These are phyloP conservation scores for Chlorencoelia australis DNA, from an alignment of 2,329 filamentous ascomycete species.

Conservation along the genomic window DNA sequence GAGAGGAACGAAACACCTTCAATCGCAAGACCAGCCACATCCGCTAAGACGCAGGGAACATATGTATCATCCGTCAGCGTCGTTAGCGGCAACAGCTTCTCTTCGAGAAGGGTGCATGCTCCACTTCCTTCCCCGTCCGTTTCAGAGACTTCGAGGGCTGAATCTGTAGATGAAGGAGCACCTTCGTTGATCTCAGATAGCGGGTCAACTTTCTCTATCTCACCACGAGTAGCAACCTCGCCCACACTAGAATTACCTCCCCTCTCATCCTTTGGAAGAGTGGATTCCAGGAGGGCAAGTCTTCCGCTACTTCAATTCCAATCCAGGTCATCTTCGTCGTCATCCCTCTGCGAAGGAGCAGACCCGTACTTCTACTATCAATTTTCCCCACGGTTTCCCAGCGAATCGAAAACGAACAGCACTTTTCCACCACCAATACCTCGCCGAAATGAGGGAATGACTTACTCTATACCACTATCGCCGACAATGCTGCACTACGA, in stretches of 20 bases:
- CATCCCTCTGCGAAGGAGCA: constrained; percentile 19
- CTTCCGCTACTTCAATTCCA: constrained; percentile 22
- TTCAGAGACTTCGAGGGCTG: constrained; percentile 49
- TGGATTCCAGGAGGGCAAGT: constrained; percentile 20
- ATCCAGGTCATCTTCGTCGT: constrained; percentile 7
- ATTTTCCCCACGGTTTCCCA: constrained; percentile 1
- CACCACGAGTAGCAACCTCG: constrained; percentile 32
- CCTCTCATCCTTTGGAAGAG: constrained; percentile 13
- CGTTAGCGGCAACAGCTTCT: constrained; percentile 20
- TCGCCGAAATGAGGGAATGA: constrained; percentile 2
- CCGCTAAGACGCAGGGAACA: neutral
- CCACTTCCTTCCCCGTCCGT: constrained; percentile 55
- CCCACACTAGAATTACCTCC: constrained; percentile 25
- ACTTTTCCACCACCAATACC: constrained; percentile 10
- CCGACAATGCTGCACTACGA: constrained; percentile 9
- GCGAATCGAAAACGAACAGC: constrained; percentile 8
- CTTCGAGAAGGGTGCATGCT: constrained; percentile 36
- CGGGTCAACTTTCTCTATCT: constrained; percentile 51
- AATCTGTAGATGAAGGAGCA: constrained; percentile 47
- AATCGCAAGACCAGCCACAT: constrained; percentile 17
- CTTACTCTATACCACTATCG: constrained; percentile 1
- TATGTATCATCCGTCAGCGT: constrained; percentile 13
- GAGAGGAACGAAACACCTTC: constrained; percentile 27
- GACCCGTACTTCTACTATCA: constrained; percentile 9
- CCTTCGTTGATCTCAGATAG: constrained; percentile 64